phyloP scores from a whole-genome alignment of 305 asterid genomes.

The Nicotiana rustica region DNA sequence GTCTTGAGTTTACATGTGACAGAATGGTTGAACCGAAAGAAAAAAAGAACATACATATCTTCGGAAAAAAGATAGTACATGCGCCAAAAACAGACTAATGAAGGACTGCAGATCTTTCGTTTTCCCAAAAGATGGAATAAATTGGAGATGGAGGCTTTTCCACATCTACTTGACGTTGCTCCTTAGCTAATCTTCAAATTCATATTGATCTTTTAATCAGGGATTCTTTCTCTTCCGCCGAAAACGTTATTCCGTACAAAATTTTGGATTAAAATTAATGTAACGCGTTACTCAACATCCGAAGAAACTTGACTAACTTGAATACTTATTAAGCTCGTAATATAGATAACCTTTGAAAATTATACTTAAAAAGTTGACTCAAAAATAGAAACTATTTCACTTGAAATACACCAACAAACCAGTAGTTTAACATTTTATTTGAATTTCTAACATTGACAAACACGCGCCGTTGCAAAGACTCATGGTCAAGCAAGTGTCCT shows the following conservation, averaged over 20 bases:
- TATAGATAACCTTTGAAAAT: no score
- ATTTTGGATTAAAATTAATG: neutral
- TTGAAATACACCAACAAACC: neutral
- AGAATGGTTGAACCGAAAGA: neutral
- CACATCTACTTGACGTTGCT: neutral
- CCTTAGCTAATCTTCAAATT: neutral
- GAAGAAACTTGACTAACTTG: neutral
- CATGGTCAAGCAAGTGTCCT: neutral
- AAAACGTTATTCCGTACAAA: neutral
- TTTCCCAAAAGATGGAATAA: slow-evolving; percentile 4
- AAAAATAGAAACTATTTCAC: no score
- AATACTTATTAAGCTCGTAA: neutral
- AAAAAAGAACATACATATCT: no score
- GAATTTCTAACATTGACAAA: neutral
- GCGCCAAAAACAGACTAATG: neutral
- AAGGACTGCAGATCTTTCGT: neutral
- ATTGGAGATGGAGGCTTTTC: neutral
- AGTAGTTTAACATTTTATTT: neutral
- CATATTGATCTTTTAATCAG: no score
- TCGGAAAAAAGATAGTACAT: neutral
- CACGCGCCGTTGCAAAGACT: no score
- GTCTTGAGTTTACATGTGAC: no score
- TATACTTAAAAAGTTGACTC: no score
- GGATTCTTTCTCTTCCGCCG: neutral
- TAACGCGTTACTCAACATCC: neutral